Base-by-base conservation (phyloP, 202 grass and related monocot genomes). In the Carex sylvatica region DNA sequence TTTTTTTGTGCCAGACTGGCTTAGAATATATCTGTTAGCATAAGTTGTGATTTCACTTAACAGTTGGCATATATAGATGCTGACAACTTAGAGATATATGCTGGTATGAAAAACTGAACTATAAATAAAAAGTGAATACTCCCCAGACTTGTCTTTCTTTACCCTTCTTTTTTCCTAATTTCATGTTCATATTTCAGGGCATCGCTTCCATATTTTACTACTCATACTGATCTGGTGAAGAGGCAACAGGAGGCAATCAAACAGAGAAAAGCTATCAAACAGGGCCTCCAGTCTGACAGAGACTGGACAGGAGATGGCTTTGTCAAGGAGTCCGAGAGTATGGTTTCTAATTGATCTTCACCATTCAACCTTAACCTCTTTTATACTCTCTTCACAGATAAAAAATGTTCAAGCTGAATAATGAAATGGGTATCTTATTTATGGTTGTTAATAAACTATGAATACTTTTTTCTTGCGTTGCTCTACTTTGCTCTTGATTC, bases 291-390 rank as follows among this genome's bases (percentile, higher is more conserved):
- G 78, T 93, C 96, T 23, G 93, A 99, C 72, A 89, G 91, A 83
- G 96, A 99, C 68, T 99, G 93, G 96, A 99, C 96, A 23, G 93
- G 93, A 9, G 96, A 99, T 68, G 96, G 96, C 0, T 99, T 96
- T 11, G 93, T 99, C 63, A 88, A 89, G 52, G 96, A 99, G 80
- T 90, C 93, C 0, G 92, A 99, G 55, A 99, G 91, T 80, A 99
- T 99, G 93, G 96, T 92, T 22, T 99, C 96, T 77, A 99, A 96
- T 81, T 99, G 85, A 97, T 70, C 40, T 82, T 47, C 10, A 15
- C 70, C 7, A 3, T 20, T 11, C 1, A 58, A 36, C 8, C 52
- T 36, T 56, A 55, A 75, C 0, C 72, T 30, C 15, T 38, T 70
- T 13, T 75, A 26, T 33, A 28, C 46, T 54, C 24, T 54, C 12